Evolutionary conservation across 257 asterid species (phyloP).

Genomic region (Plantago ovata): DNA sequence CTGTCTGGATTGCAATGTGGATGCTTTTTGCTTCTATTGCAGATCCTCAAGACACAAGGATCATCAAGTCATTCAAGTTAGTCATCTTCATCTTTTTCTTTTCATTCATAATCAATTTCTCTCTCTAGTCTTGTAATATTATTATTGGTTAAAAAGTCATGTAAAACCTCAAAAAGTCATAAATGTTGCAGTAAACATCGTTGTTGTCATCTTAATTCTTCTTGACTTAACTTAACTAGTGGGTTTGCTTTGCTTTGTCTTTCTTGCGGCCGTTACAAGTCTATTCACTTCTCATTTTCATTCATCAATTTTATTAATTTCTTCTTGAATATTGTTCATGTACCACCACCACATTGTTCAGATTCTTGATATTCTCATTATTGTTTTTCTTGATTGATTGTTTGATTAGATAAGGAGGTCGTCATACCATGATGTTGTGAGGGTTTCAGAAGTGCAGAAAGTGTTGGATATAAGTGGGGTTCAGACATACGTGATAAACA

Average conservation of each 20-base stretch:
- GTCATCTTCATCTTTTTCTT: background rate
- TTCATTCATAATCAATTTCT: background rate
- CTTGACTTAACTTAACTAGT: background rate
- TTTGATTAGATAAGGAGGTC: conserved; percentile 75
- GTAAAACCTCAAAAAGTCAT: no score
- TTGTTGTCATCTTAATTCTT: background rate
- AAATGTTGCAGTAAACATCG: conserved; percentile 14
- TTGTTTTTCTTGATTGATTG: background rate
- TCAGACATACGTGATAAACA: conserved; percentile 89
- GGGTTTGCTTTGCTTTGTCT: no score
- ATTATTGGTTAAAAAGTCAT: background rate
- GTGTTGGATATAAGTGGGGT: conserved; percentile 85
- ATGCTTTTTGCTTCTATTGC: conserved; percentile 77
- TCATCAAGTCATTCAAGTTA: conserved; percentile 92
- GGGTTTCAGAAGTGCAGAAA: conserved; percentile 91
- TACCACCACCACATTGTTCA: background rate
- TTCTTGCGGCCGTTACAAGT: background rate
- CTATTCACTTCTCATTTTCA: background rate
- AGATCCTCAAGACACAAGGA: conserved; percentile 79
- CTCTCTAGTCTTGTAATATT: background rate
- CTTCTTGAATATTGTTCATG: no score
- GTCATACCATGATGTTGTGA: conserved; percentile 93
- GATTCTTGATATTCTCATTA: no score
- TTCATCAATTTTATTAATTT: no score
- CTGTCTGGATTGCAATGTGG: conserved; percentile 73